Evolutionary conservation across 441 rosid genomes (phyloP).

Genomic region (Pelargonium hybrid): DNA sequence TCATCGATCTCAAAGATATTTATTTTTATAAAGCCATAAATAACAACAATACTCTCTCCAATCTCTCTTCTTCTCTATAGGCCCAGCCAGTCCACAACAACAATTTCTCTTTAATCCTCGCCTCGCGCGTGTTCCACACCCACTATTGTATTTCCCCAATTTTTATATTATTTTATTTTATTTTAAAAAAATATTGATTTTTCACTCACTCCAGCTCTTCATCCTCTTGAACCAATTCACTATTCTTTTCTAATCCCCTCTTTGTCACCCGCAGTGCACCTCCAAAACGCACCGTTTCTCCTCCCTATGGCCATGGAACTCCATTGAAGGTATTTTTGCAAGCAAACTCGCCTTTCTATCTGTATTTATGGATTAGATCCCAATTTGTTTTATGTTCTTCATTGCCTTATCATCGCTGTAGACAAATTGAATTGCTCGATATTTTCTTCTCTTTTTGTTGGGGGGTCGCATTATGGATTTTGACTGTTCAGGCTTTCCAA

Average conservation of each 20-base stretch:
- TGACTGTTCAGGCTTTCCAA: slow-evolving; percentile 21
- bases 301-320: not conserved
- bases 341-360: not conserved
- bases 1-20: too few relatives aligned
- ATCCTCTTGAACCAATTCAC: slow-evolving; percentile 10
- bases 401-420: too few relatives aligned
- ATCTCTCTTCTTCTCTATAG: too few relatives aligned
- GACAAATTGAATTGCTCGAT: slow-evolving; percentile 17
- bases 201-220: not conserved
- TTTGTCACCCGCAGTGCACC: not conserved
- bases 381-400: not conserved
- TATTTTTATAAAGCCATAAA: too few relatives aligned
- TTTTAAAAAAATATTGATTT: not conserved
- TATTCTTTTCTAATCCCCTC: not conserved
- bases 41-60: too few relatives aligned
- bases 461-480: slow-evolving; percentile 36
- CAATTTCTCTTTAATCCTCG: slow-evolving; percentile 15
- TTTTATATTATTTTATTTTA: not conserved
- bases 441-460: slow-evolving; percentile 30
- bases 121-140: slow-evolving; percentile 18
- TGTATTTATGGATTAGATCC: slow-evolving; percentile 16
- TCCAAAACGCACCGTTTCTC: not conserved
- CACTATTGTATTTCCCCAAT: not conserved
- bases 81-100: too few relatives aligned
- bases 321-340: not conserved